These are phyloP conservation scores for Pleurotus citrinopileatus DNA, from an alignment of 768 basidiomycete genomes.

Conservation along the genomic window DNA sequence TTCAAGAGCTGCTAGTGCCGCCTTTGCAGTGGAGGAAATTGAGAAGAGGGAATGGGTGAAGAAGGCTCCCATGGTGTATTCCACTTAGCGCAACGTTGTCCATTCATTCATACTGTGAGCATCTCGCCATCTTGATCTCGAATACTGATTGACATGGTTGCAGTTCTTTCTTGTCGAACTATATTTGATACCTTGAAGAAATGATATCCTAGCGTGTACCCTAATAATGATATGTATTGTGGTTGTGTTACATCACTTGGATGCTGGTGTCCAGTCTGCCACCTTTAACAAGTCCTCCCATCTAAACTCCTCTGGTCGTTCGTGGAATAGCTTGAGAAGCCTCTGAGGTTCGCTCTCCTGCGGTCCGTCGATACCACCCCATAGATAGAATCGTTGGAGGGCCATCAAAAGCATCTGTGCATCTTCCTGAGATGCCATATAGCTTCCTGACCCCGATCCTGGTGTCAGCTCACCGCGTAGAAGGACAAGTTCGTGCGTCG, in stretches of 20 bases:
- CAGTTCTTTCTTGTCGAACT: too few relatives aligned
- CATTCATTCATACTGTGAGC: background rate
- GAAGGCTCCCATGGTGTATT: slow-evolving; percentile 42
- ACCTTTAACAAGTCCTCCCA: slow-evolving; percentile 78
- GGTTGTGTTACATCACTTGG: background rate
- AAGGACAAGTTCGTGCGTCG: slow-evolving; percentile 78
- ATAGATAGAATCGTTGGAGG: slow-evolving; percentile 84
- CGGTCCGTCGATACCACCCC: slow-evolving; percentile 34
- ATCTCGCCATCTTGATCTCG: background rate
- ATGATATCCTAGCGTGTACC: too few relatives aligned
- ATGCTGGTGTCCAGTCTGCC: slow-evolving; percentile 22
- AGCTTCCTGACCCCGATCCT: slow-evolving; percentile 32
- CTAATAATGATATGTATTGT: background rate
- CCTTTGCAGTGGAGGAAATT: slow-evolving; percentile 58
- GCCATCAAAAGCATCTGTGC: slow-evolving; percentile 80
- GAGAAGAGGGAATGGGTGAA: slow-evolving; percentile 57
- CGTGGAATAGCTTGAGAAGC: slow-evolving; percentile 72
- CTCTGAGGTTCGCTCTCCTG: slow-evolving; percentile 39
- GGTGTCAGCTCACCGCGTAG: slow-evolving; percentile 89
- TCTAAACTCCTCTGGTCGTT: slow-evolving; percentile 72
- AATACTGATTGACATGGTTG: too few relatives aligned
- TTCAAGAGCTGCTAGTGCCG: slow-evolving; percentile 56
- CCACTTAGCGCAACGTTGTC: background rate
- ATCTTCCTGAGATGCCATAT: slow-evolving; percentile 72
- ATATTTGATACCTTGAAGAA: too few relatives aligned